Evolutionary conservation across 1,284 basidiomycete species (phyloP).

Genomic region (Mycocalia duriaeana): DNA sequence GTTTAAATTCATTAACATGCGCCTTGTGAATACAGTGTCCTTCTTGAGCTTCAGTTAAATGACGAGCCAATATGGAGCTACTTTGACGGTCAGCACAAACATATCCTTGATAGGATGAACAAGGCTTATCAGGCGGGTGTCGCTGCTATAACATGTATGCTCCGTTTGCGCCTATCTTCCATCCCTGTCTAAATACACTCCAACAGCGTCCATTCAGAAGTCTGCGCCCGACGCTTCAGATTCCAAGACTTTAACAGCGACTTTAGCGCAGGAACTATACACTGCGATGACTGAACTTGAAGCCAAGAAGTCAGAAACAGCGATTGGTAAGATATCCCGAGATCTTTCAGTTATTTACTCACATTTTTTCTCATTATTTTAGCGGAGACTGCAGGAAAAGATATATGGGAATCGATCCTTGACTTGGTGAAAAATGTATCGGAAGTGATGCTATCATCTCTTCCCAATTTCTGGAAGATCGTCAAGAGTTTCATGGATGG

Average conservation of each 20-base stretch:
- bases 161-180: conserved; percentile 6
- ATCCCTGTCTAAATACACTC: background rate
- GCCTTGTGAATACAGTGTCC: conserved; percentile 46
- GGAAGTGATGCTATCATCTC: conserved; percentile 61
- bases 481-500: conserved; percentile 89
- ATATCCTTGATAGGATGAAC: conserved; percentile 79
- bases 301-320: conserved; percentile 55
- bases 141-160: conserved; percentile 55
- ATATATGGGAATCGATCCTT: conserved; percentile 79
- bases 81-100: conserved; percentile 88
- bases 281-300: conserved; percentile 55
- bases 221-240: conserved; percentile 28
- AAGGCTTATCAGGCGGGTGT: conserved; percentile 56
- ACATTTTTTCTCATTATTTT: no score
- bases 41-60: conserved; percentile 76
- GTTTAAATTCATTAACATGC: conserved; percentile 3
- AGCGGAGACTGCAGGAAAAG: conserved; percentile 63
- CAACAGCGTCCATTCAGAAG: conserved; percentile 41
- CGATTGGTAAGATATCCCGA: conserved; percentile 49
- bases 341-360: background rate
- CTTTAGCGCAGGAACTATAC: conserved; percentile 53
- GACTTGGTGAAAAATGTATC: conserved; percentile 70
- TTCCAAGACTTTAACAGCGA: conserved; percentile 34
- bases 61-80: conserved; percentile 93
- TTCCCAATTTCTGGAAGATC: conserved; percentile 94